Evolutionary conservation across 192 early-diverging fungal genomes (phyloP).

Genomic region (Endogone sp.): DNA sequence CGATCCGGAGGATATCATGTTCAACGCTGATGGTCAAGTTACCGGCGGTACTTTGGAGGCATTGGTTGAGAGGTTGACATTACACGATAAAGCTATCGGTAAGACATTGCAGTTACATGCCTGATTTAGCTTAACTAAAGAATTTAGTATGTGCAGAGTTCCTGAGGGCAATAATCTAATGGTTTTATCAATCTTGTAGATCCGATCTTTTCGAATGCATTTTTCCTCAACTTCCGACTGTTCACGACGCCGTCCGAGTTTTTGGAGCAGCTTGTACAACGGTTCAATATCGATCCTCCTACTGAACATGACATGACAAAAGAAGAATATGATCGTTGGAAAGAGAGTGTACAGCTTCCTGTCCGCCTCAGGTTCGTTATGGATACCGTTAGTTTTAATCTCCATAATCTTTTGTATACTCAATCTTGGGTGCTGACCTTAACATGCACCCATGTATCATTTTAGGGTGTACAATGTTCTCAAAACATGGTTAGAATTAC

Average conservation of each 20-base stretch:
- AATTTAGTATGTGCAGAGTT: no score
- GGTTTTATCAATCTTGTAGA: no score
- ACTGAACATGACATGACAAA: slow-evolving; percentile 23
- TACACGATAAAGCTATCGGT: slow-evolving; percentile 53
- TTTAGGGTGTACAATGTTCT: slow-evolving; percentile 64
- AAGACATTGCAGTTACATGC: no score
- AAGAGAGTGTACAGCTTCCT: slow-evolving; percentile 51
- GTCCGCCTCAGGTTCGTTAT: slow-evolving; percentile 59
- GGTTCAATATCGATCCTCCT: slow-evolving; percentile 66
- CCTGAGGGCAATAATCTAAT: no score
- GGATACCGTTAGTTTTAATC: no score
- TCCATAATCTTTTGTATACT: no score
- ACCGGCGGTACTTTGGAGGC: slow-evolving; percentile 68
- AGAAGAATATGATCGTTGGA: slow-evolving; percentile 52
- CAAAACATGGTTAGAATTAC: slow-evolving; percentile 70
- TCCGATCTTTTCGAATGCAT: slow-evolving; percentile 58
- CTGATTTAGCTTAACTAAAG: no score
- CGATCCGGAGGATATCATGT: slow-evolving; percentile 18
- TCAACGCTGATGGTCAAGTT: slow-evolving; percentile 62
- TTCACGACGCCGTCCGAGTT: slow-evolving; percentile 72
- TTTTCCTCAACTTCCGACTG: slow-evolving; percentile 83
- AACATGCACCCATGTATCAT: background rate
- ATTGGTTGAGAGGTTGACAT: slow-evolving; percentile 67
- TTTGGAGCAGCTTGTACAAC: slow-evolving; percentile 51
- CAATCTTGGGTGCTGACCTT: no score